Conservation (phyloP, 2,329 filamentous ascomycete genomes). For the Diaporthe citrichinensis region DNA sequence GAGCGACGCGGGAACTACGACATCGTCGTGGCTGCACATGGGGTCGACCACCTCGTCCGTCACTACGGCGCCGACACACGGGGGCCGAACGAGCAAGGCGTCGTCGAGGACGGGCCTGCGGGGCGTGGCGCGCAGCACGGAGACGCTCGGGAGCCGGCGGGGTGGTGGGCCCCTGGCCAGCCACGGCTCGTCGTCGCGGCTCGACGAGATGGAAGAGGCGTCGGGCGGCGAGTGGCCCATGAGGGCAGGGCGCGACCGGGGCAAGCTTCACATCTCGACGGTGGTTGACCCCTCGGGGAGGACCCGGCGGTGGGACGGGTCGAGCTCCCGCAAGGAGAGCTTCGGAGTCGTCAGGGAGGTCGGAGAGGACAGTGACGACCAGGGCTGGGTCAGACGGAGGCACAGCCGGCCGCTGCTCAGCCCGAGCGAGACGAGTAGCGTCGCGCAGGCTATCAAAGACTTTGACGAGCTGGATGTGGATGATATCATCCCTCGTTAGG, state of each 20-base stretch:
- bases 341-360: conserved; percentile 37
- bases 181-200: conserved; percentile 9
- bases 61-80: conserved; percentile 31
- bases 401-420: conserved; percentile 43
- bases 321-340: conserved; percentile 37
- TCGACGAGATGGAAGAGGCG: conserved; percentile 41
- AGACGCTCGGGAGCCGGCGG: conserved; percentile 40
- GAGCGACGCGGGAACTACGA: conserved; percentile 27
- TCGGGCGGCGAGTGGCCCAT: conserved; percentile 9
- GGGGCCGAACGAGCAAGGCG: conserved; percentile 28
- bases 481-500: conserved; percentile 33
- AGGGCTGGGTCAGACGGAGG: conserved; percentile 15
- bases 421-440: conserved; percentile 44
- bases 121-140: conserved; percentile 40
- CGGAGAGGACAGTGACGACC: conserved; percentile 22
- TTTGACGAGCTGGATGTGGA: conserved; percentile 54
- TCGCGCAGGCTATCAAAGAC: conserved; percentile 52
- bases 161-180: conserved; percentile 24
- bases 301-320: conserved; percentile 17
- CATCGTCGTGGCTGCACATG: conserved; percentile 29
- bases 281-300: not conserved
- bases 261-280: conserved; percentile 4
- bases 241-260: conserved; percentile 7
- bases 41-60: conserved; percentile 7
- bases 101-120: conserved; percentile 31